Evolutionary conservation across 345 rosid genomes (phyloP).

Genomic region (Raphanus raphanistrum): DNA sequence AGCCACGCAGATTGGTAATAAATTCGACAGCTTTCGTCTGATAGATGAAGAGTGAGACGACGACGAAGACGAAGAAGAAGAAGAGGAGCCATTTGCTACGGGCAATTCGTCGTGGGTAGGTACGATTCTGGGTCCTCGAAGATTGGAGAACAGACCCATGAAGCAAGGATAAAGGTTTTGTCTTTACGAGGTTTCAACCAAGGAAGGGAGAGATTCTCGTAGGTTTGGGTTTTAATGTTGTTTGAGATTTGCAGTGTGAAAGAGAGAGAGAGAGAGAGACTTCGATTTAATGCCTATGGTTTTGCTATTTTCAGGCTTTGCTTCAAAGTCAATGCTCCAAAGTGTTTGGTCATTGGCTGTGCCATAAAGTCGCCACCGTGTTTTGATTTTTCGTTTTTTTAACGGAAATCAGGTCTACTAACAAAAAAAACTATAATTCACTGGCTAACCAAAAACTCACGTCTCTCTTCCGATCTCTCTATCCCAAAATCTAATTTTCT

Average conservation of each 20-base stretch:
- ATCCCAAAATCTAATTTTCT: too few species aligned
- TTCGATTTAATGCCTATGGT: neutral
- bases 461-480: too few species aligned
- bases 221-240: neutral
- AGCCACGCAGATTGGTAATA: constrained; percentile 63
- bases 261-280: neutral
- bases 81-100: constrained; percentile 33
- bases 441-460: too few species aligned
- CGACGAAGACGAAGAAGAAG: constrained; percentile 13
- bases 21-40: constrained; percentile 61
- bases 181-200: neutral
- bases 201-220: neutral
- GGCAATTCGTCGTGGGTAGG: constrained; percentile 46
- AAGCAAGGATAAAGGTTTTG: neutral
- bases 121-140: constrained; percentile 53
- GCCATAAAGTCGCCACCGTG: neutral
- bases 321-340: constrained; percentile 23
- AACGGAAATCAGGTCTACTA: too few species aligned
- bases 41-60: constrained; percentile 23
- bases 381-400: neutral
- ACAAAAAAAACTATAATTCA: too few species aligned
- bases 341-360: neutral
- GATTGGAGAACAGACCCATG: constrained; percentile 63
- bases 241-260: neutral
- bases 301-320: neutral